Base-by-base conservation (phyloP, 2,329 filamentous ascomycete genomes). In the Xylaria polymorpha region DNA sequence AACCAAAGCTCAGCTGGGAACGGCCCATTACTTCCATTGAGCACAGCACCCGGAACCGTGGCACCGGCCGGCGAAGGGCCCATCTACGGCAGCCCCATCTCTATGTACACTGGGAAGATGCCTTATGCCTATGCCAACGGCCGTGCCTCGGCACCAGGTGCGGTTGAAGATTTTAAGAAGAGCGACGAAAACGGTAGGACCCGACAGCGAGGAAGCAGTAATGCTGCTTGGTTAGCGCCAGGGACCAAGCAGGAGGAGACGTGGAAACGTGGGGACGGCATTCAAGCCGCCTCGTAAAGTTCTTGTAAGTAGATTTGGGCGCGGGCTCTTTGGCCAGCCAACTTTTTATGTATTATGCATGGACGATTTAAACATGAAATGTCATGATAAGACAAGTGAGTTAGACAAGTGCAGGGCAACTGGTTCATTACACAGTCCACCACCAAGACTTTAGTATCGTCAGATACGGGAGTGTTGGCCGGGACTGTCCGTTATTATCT, bases 171-270 rank as follows among this genome's bases (percentile, higher is more conserved):
- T 67, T 81, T 82, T 63, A 90, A 90, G 80, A 87, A 87, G 80
- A 84, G 84, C 61, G 86, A 90, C 69, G 86, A 88, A 61, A 71
- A 75, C 50, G 79, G 79, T 25, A 78, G 75, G 68, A 78, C 80
- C 2, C 79, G 82, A 44, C 79, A 79, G 22, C 83, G 85, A 56
- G 83, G 82, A 18, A 75, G 73, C 56, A 85, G 83, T 74, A 85
- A 85, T 72, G 83, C 84, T 35, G 80, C 81, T 41, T 95, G 92
- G 89, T 82, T 97, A 67, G 87, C 92, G 20, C 91, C 91, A 0
- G 93, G 94, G 8, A 97, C 93, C 1, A 94, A 89, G 77, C 92
- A 95, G 79, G 92, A 97, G 79, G 92, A 94, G 61, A 97, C 93
- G 1, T 97, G 94, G 94, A 84, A 83, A 72, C 78, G 79, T 32